A percentile compares a stretch with the other conserved stretches of the same genome.
Conservation (phyloP, 129 eudicot species). For the Arctium minus region DNA sequence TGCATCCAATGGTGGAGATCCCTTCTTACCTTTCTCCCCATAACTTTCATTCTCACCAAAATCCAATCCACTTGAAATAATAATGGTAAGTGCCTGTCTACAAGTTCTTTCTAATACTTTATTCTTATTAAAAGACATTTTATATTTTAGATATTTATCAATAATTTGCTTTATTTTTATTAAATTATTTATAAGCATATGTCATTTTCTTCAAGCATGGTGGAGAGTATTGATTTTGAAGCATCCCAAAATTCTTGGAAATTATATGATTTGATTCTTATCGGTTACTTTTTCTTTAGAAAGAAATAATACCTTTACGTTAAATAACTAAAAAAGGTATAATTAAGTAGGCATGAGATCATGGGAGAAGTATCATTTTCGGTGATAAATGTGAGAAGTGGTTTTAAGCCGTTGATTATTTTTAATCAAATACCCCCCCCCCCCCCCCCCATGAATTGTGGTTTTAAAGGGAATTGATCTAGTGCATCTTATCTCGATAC, state of each 20-base stretch:
- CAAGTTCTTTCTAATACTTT: not conserved
- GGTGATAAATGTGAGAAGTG: too few relatives aligned
- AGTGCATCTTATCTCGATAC: too few relatives aligned
- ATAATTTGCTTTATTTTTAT: not conserved
- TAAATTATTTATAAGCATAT: not conserved
- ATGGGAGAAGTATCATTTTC: too few relatives aligned
- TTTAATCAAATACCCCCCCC: too few relatives aligned
- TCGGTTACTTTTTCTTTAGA: not conserved
- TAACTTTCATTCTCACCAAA: too few relatives aligned
- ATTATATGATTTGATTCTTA: constrained; percentile 15
- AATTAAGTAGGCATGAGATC: not conserved
- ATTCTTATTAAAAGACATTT: not conserved
- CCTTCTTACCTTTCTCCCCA: too few relatives aligned
- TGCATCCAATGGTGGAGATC: too few relatives aligned
- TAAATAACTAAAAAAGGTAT: not conserved
- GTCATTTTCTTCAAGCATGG: constrained; percentile 1
- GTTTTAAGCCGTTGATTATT: too few relatives aligned
- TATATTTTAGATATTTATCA: not conserved
- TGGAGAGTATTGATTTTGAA: constrained; percentile 7
- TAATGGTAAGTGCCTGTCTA: not conserved
- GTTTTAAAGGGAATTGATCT: too few relatives aligned
- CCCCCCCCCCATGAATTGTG: too few relatives aligned
- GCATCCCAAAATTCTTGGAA: constrained; percentile 31
- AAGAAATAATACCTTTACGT: not conserved
- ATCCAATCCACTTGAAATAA: too few relatives aligned